phyloP scores from a whole-genome alignment of 1,284 basidiomycete genomes.

The Leccinum pachyderme region DNA sequence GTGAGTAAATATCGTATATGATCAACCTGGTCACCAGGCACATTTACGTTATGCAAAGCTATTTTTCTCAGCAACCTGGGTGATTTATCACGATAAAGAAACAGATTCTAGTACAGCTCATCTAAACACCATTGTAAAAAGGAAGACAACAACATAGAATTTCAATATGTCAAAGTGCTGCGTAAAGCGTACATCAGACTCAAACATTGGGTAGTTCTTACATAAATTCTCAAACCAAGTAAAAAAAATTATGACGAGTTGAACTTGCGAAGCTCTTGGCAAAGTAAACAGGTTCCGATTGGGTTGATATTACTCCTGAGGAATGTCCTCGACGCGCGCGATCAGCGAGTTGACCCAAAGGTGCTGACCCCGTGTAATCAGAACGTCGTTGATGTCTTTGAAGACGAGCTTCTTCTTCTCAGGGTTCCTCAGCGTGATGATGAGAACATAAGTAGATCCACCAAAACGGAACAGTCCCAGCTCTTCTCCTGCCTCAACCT shows the following conservation, averaged over 20 bases:
- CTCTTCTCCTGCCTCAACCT: conserved; percentile 40
- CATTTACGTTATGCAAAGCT: neutral
- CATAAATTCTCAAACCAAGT: no score
- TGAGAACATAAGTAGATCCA: conserved; percentile 43
- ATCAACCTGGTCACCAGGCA: neutral
- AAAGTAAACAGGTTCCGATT: no score
- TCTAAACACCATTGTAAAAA: neutral
- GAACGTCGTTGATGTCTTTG: neutral
- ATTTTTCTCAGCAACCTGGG: no score
- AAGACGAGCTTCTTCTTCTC: neutral
- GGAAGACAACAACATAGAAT: neutral
- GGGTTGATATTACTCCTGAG: no score
- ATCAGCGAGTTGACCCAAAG: conserved; percentile 9
- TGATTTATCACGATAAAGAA: neutral
- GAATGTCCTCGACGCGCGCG: neutral
- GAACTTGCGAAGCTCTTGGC: no score
- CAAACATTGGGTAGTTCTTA: no score
- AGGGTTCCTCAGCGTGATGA: conserved; percentile 32
- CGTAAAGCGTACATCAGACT: no score
- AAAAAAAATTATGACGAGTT: no score
- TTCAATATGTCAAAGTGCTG: no score
- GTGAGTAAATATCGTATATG: neutral
- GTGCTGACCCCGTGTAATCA: neutral
- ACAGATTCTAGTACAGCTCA: neutral
- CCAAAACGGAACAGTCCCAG: conserved; percentile 53